These are phyloP conservation scores for Xylaria hypoxylon DNA, from an alignment of 2,329 filamentous ascomycete genomes.

Conservation along the genomic window DNA sequence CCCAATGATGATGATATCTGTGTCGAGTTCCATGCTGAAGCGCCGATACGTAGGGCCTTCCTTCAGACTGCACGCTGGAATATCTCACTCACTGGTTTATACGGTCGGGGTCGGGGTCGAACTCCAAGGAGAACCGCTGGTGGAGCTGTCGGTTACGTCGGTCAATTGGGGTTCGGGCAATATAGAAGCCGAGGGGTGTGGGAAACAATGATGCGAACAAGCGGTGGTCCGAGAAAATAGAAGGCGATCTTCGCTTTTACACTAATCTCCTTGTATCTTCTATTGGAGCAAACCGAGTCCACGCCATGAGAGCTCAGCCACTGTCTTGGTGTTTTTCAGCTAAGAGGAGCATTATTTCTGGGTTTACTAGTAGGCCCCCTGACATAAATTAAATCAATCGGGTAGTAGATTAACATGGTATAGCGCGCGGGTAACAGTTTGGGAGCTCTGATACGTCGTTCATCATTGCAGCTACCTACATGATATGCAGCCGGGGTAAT, in stretches of 20 bases:
- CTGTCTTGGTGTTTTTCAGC: neutral
- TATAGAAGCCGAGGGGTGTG: neutral
- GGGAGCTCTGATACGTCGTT: too few species aligned
- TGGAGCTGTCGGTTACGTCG: neutral
- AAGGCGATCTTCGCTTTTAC: neutral
- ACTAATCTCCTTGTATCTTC: too few species aligned
- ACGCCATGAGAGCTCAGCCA: neutral
- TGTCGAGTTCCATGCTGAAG: slow-evolving; percentile 30
- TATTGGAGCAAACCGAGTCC: neutral
- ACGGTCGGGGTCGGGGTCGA: neutral
- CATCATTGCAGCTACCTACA: too few species aligned
- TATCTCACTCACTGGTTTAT: neutral
- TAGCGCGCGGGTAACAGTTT: too few species aligned
- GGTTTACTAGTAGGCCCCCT: too few species aligned
- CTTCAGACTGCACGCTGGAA: neutral
- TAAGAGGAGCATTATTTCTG: too few species aligned
- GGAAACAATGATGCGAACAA: too few species aligned
- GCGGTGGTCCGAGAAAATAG: neutral
- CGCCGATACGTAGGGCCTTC: neutral
- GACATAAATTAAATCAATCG: neutral
- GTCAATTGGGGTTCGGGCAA: neutral
- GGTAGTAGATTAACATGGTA: too few species aligned
- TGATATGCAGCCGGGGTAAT: too few species aligned
- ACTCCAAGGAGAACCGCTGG: neutral
- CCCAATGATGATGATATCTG: slow-evolving; percentile 34